A percentile compares a stretch with the other conserved stretches of the same genome.
These are phyloP conservation scores for Poterioochromonas sp. DNA, from an alignment of 352 stramenopile genomes.

Conservation along the genomic window DNA sequence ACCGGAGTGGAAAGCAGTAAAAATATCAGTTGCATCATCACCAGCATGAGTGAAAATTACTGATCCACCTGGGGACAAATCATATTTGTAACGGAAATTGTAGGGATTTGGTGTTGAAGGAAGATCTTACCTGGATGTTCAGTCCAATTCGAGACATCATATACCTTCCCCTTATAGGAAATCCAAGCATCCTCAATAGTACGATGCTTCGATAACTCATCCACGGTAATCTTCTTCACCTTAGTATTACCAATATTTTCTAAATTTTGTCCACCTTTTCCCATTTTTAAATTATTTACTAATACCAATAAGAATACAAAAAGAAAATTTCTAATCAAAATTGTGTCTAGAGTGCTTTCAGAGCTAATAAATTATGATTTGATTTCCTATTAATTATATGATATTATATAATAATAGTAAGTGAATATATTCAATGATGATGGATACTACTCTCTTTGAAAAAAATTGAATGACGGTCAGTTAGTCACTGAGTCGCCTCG, in stretches of 20 bases:
- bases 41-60: constrained; percentile 89
- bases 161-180: constrained; percentile 67
- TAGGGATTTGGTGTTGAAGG: neutral
- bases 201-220: constrained; percentile 87
- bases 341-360: too few relatives aligned
- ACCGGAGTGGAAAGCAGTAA: constrained; percentile 90
- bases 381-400: too few relatives aligned
- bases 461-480: too few relatives aligned
- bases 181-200: constrained; percentile 88
- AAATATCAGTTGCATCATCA: constrained; percentile 95
- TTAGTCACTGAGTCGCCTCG: too few relatives aligned
- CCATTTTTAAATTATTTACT: constrained; percentile 31
- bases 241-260: constrained; percentile 3
- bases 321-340: neutral
- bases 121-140: constrained; percentile 51
- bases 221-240: constrained; percentile 72
- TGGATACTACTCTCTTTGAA: too few relatives aligned
- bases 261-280: constrained; percentile 49
- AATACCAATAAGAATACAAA: neutral
- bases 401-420: too few relatives aligned
- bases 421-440: too few relatives aligned
- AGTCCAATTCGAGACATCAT: constrained; percentile 61
- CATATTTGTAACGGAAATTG: neutral
- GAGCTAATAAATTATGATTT: too few relatives aligned
- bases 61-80: constrained; percentile 46